Base-by-base conservation (phyloP, 208 protist genomes). In the Trypanosomatidae sp. region DNA sequence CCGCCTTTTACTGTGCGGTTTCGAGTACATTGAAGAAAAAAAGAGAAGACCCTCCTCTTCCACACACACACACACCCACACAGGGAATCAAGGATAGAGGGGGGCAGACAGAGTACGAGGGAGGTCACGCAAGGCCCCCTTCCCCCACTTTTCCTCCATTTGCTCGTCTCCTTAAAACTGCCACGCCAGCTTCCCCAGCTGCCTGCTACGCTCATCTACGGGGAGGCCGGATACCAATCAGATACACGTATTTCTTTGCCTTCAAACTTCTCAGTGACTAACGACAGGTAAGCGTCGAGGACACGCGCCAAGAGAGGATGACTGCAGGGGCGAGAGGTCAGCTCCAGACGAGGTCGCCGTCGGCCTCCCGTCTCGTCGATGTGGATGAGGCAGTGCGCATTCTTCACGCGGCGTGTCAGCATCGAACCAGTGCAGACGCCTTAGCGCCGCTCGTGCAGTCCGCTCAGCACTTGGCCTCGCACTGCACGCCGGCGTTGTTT, bases 401-500 rank as follows among this genome's bases (percentile, higher is more conserved):
- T 53, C 69, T 80, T 43, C 53, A 68, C 39, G 46, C 28, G 25
- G 75, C 75, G 28, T 80, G 69, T 28, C 64, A 80, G 46, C 36
- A 46, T 25, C 58, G 50, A 17, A 53, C 28, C 44, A 44, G 69
- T 33, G 50, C 69, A 30, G 66, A 79, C 6, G 49, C 10, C 25
- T 49, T 85, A 25, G 76, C 79, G 10, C 19, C 53, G 0, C 28
- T 89, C 13, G 59, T 78, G 44, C 58, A 77, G 15, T 76, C 81
- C 4, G 72, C 67, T 0, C 41, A 66, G 3, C 67, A 83, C 30
- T 44, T 78, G 13, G 73, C 85, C 1, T 43, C 79, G 60, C 47
- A 69, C n/a, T 72, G 83, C 52, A 85, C 81, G 13, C 53, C 73
- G 0, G 66, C 74, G 28, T 80, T 88, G 66, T 56, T 94, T 47